Evolutionary conservation across 2,329 filamentous ascomycete genomes (phyloP), one percentile per base, ranked within the genome.

Genomic region (Alternaria brassicicola): DNA sequence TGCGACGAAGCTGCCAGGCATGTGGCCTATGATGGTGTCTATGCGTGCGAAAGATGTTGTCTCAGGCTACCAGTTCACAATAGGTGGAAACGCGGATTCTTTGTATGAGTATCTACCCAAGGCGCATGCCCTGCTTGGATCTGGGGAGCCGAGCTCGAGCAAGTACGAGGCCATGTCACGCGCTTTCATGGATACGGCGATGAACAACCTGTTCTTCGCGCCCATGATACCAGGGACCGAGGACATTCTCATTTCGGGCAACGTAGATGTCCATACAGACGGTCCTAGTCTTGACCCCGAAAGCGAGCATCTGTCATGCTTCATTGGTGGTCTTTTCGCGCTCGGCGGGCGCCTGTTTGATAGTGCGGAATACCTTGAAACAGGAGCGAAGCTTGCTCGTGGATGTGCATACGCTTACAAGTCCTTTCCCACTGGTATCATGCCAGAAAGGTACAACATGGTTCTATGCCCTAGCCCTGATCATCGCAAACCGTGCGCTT

Each of bases 361-460:
- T 13, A 75, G 83, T 25, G 74, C 81, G 2, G 72, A 75, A 12
- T 84, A 88, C 63, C 76, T 88, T 58, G 78, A 82, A 1, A 80
- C 87, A 30, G 86, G 84, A 28, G 78, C 79, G 49, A 84, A 86
- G 68, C 77, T 88, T 26, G 86, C 85, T 0, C 82, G 86, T 57
- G 86, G 85, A 7, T 88, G 86, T 69, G 82, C 87, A 26, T 88
- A 84, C 81, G 82, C 85, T 6, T 88, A 88, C 68, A 78, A 82
- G 51, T 76, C 80, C 3, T 83, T 84, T 42, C 81, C 82, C 2
- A 79, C 82, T 0, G 85, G 86, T 1, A 81, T 88, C 55, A 88
- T 88, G 85, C 85, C 86, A 0, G 86, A 88, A 65, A 73, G 78
- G 26, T 86, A 86, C 70, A 69, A 80, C 31, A 75, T 86, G 53